These are phyloP conservation scores for Babesia gibsoni DNA, from an alignment of 169 alveolate genomes.

Conservation along the genomic window DNA sequence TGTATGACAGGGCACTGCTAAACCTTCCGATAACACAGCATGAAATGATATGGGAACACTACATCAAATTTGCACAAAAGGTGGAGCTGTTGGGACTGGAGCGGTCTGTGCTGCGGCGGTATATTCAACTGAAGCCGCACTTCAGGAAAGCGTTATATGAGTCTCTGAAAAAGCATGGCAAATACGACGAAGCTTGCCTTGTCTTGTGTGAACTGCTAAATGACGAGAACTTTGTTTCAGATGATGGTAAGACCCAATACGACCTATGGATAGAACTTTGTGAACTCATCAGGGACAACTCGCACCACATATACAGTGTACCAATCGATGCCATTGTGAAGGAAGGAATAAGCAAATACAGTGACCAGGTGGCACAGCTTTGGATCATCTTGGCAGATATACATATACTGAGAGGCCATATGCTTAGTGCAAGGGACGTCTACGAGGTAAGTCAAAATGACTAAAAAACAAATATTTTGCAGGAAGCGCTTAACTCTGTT, in stretches of 20 bases:
- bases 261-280: conserved; percentile 79
- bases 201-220: conserved; percentile 75
- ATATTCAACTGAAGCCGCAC: conserved; percentile 76
- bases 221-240: conserved; percentile 76
- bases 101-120: conserved; percentile 76
- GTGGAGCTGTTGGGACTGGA: conserved; percentile 70
- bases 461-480: conserved; percentile 1
- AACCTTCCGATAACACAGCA: conserved; percentile 86
- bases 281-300: conserved; percentile 78
- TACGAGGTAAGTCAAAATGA: conserved; percentile 61
- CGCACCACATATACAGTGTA: conserved; percentile 58
- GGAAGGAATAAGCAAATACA: conserved; percentile 80
- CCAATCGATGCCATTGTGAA: conserved; percentile 78
- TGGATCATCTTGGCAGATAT: conserved; percentile 86
- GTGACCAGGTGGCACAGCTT: conserved; percentile 85
- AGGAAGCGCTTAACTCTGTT: conserved; percentile 83
- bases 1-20: conserved; percentile 80
- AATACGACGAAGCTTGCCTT: conserved; percentile 75
- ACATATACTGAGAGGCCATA: conserved; percentile 74
- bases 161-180: conserved; percentile 60
- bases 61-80: conserved; percentile 74
- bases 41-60: conserved; percentile 80
- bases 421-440: conserved; percentile 81
- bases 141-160: conserved; percentile 78
- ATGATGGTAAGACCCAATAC: conserved; percentile 75